A percentile compares a stretch with the other conserved stretches of the same genome.
These are phyloP conservation scores for Extremus antarcticus DNA, from an alignment of 495 filamentous ascomycete genomes.

Conservation along the genomic window DNA sequence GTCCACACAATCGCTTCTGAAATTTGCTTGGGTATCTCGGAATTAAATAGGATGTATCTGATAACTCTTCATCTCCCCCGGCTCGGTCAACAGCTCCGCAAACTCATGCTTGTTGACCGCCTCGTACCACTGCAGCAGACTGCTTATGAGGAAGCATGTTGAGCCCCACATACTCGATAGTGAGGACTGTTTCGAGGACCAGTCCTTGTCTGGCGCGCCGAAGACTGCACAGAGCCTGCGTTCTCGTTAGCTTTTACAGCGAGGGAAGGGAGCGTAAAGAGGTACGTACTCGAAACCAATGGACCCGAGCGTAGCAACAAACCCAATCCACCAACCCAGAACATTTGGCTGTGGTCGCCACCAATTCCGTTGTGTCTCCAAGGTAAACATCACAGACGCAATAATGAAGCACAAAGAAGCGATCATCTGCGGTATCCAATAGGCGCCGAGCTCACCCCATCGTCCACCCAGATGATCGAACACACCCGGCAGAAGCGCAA, in stretches of 20 bases:
- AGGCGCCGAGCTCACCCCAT: constrained; percentile 12
- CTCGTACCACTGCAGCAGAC: constrained; percentile 12
- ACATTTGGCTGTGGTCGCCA: constrained; percentile 10
- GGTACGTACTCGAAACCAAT: constrained; percentile 15
- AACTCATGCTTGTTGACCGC: constrained; percentile 8
- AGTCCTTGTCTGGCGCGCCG: not conserved
- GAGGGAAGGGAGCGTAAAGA: not conserved
- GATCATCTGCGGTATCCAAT: constrained; percentile 18
- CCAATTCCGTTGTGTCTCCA: constrained; percentile 19
- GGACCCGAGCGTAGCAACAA: constrained; percentile 11
- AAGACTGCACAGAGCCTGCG: constrained; percentile 11
- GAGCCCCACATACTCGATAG: constrained; percentile 17
- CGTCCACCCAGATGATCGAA: not conserved
- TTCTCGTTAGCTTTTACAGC: no score
- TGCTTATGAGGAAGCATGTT: constrained; percentile 9
- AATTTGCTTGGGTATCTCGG: not conserved
- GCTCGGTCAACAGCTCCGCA: constrained; percentile 4
- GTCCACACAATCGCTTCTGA: no score
- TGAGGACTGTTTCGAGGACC: constrained; percentile 9
- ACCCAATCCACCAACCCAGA: constrained; percentile 21
- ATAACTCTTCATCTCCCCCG: not conserved
- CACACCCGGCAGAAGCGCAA: constrained; percentile 17
- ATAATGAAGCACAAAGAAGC: constrained; percentile 13
- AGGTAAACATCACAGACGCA: constrained; percentile 12
- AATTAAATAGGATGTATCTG: constrained; percentile 1